Percentiles rank a stretch among this genome's conserved stretches.
phyloP scores from a whole-genome alignment of 805 yeast species.

The Metschnikowia anglica region DNA sequence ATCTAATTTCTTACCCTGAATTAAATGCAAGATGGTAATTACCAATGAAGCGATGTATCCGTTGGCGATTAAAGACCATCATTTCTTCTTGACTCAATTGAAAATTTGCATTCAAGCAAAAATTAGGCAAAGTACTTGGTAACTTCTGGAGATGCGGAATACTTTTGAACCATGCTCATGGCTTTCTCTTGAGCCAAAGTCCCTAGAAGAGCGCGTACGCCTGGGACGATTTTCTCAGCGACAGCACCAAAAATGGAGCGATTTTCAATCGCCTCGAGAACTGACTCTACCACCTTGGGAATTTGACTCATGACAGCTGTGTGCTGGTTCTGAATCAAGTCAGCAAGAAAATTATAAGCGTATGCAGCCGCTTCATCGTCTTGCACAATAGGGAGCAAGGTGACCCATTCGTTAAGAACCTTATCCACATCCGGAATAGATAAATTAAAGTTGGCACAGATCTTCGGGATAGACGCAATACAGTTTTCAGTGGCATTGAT shows the following conservation, averaged over 20 bases:
- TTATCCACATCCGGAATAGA: constrained; percentile 60
- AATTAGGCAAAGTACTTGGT: constrained; percentile 57
- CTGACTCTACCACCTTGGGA: constrained; percentile 62
- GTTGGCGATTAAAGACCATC: no score
- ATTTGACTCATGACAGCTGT: constrained; percentile 53
- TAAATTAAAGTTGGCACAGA: constrained; percentile 63
- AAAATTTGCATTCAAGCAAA: no score
- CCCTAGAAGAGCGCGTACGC: constrained; percentile 63
- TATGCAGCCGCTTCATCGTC: constrained; percentile 89
- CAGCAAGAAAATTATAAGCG: constrained; percentile 72
- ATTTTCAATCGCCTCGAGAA: constrained; percentile 72
- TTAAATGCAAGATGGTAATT: no score
- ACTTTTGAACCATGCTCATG: constrained; percentile 59
- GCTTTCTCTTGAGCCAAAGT: constrained; percentile 70
- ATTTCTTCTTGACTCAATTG: no score
- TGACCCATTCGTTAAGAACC: constrained; percentile 73
- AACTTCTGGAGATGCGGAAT: constrained; percentile 58
- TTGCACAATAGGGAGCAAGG: constrained; percentile 73
- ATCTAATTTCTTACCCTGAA: no score
- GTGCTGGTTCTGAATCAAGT: constrained; percentile 67
- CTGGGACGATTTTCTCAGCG: constrained; percentile 61
- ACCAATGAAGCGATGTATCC: no score
- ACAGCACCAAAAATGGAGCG: constrained; percentile 66
- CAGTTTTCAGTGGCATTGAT: constrained; percentile 85
- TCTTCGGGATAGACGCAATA: constrained; percentile 78